Conservation (phyloP, 805 yeast genomes). For the Candida bentonensis region DNA sequence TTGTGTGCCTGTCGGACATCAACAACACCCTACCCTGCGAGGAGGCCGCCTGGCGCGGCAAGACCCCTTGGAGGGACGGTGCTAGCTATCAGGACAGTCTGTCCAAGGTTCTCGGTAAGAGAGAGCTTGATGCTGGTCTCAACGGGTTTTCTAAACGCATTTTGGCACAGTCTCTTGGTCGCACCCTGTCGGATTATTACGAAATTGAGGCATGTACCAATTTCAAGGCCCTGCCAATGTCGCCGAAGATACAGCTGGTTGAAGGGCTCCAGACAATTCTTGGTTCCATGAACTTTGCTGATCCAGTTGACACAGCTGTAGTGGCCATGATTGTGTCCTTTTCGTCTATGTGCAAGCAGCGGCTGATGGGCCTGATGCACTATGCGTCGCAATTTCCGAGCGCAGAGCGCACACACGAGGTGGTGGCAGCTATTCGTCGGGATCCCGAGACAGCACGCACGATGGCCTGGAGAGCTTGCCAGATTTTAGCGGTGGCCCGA, state of each 20-base stretch:
- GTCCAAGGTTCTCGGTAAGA: conserved; percentile 4
- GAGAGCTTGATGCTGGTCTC: background rate
- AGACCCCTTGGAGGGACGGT: conserved; percentile 6
- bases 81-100: conserved; percentile 5
- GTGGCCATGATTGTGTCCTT: conserved; percentile 10
- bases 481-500: conserved; percentile 10
- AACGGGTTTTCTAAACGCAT: conserved; percentile 7
- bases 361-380: conserved; percentile 4
- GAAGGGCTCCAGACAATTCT: conserved; percentile 7
- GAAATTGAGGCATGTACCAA: conserved; percentile 11
- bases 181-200: conserved; percentile 12
- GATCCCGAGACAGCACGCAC: conserved; percentile 9
- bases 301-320: conserved; percentile 7
- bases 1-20: conserved; percentile 11
- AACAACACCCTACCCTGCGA: conserved; percentile 13
- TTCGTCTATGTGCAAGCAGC: conserved; percentile 7
- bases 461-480: conserved; percentile 14
- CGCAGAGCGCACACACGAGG: conserved; percentile 1
- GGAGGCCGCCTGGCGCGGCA: conserved; percentile 12
- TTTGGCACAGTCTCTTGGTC: conserved; percentile 11
- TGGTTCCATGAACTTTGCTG: conserved; percentile 6
- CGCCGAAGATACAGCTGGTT: conserved; percentile 7
- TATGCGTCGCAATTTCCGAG: conserved; percentile 5
- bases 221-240: conserved; percentile 5
- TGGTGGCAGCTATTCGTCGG: conserved; percentile 2